phyloP scores from a whole-genome alignment of 1,284 basidiomycete genomes.

The Meira miltonrushii region DNA sequence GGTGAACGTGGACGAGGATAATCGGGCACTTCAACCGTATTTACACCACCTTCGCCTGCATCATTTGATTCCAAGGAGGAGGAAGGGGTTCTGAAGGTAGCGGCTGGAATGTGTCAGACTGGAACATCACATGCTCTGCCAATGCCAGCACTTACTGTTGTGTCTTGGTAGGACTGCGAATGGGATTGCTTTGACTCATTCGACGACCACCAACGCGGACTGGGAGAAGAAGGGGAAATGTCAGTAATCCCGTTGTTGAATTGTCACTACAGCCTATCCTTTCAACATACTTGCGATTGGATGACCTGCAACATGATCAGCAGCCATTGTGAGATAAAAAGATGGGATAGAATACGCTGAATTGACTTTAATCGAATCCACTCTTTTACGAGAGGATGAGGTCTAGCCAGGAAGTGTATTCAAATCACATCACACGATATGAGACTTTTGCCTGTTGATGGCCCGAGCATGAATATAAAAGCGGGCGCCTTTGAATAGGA shows the following conservation, averaged over 20 bases:
- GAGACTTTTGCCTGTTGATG: too few relatives aligned
- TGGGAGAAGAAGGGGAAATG: background rate
- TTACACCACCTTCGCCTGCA: slow-evolving; percentile 23
- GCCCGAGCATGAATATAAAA: too few relatives aligned
- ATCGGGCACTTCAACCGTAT: background rate
- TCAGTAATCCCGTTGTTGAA: background rate
- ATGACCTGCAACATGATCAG: slow-evolving; percentile 11
- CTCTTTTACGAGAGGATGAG: too few relatives aligned
- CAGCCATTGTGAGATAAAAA: too few relatives aligned
- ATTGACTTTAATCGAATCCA: too few relatives aligned
- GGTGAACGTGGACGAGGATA: slow-evolving; percentile 8
- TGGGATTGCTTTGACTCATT: slow-evolving; percentile 7
- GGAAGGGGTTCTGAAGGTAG: too few relatives aligned
- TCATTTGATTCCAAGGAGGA: slow-evolving; percentile 35
- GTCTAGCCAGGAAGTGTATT: too few relatives aligned
- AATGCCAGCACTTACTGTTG: slow-evolving; percentile 24
- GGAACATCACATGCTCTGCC: too few relatives aligned
- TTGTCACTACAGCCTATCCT: background rate
- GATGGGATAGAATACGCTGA: too few relatives aligned
- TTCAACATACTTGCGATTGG: slow-evolving; percentile 5
- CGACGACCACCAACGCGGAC: slow-evolving; percentile 7
- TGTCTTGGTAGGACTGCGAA: slow-evolving; percentile 10
- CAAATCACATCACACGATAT: too few relatives aligned
- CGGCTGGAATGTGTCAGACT: background rate
- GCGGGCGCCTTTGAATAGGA: too few relatives aligned